phyloP scores from a whole-genome alignment of 2,329 filamentous ascomycete species.

The Diaporthe citri region DNA sequence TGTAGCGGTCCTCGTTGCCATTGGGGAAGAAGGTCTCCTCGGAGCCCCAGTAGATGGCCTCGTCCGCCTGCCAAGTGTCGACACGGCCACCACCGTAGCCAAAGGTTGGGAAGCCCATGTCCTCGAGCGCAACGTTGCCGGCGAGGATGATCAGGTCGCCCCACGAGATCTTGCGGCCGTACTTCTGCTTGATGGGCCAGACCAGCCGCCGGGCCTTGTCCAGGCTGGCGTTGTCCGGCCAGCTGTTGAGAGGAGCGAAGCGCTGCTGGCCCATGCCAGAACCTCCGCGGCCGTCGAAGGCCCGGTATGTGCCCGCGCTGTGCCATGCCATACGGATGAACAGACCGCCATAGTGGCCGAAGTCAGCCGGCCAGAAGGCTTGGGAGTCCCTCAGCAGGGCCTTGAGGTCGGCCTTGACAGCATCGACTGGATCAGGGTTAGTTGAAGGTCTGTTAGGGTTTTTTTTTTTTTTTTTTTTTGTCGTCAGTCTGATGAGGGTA shows the following conservation, averaged over 20 bases:
- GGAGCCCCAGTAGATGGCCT: conserved; percentile 80
- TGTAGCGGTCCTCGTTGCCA: conserved; percentile 60
- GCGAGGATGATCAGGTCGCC: conserved; percentile 77
- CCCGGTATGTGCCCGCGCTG: conserved; percentile 82
- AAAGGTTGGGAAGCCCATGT: conserved; percentile 77
- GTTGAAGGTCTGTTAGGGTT: background rate
- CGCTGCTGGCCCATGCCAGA: conserved; percentile 75
- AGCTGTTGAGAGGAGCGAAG: conserved; percentile 79
- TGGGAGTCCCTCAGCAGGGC: conserved; percentile 82
- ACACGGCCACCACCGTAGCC: conserved; percentile 78
- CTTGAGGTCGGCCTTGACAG: conserved; percentile 78
- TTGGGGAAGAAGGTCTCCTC: conserved; percentile 77
- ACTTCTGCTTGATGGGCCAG: conserved; percentile 86
- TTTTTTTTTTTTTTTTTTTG: too few species aligned
- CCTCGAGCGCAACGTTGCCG: conserved; percentile 80
- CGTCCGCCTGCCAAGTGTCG: conserved; percentile 79
- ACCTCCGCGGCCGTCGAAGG: conserved; percentile 80
- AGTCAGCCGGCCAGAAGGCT: conserved; percentile 86
- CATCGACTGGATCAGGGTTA: conserved; percentile 55
- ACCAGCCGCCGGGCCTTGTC: conserved; percentile 83
- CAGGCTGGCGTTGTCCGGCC: conserved; percentile 80
- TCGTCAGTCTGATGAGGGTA: too few species aligned
- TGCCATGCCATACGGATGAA: conserved; percentile 89
- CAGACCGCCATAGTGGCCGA: conserved; percentile 83
- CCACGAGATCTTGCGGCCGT: conserved; percentile 83